These are phyloP conservation scores for Chalciporus piperatus DNA, from an alignment of 768 basidiomycete genomes.

Conservation along the genomic window DNA sequence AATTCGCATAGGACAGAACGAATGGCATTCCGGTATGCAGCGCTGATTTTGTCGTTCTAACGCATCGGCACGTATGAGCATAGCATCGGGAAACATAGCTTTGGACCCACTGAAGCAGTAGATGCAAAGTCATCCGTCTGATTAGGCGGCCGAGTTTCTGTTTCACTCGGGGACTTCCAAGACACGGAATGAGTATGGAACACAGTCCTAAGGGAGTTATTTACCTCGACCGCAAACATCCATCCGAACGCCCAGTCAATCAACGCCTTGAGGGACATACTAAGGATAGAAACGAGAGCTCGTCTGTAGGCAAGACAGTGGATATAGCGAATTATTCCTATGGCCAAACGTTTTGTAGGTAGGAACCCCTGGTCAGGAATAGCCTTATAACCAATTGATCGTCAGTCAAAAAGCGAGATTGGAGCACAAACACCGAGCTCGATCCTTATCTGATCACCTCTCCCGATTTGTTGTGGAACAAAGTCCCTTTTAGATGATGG, in stretches of 20 bases:
- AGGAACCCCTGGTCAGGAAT: neutral
- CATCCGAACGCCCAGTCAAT: conserved; percentile 2
- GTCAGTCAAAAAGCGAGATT: neutral
- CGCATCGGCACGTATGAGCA: neutral
- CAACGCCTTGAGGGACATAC: neutral
- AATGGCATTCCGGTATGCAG: neutral
- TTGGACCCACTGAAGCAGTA: neutral
- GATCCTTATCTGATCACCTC: neutral
- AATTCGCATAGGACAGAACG: conserved; percentile 2
- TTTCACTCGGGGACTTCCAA: neutral
- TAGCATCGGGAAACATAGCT: neutral
- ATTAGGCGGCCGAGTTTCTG: no score
- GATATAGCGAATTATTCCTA: neutral
- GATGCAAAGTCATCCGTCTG: neutral
- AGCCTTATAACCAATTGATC: no score
- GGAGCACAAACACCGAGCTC: neutral
- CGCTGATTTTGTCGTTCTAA: neutral
- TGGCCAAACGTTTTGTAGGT: neutral
- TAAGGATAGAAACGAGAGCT: neutral
- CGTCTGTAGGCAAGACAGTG: neutral
- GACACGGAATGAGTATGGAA: neutral
- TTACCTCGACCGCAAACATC: neutral
- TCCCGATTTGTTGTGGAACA: neutral
- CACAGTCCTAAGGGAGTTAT: neutral
- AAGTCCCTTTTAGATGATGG: neutral